Evolutionary conservation across 129 eudicot species (phyloP).

Genomic region (Centaurea solstitialis): DNA sequence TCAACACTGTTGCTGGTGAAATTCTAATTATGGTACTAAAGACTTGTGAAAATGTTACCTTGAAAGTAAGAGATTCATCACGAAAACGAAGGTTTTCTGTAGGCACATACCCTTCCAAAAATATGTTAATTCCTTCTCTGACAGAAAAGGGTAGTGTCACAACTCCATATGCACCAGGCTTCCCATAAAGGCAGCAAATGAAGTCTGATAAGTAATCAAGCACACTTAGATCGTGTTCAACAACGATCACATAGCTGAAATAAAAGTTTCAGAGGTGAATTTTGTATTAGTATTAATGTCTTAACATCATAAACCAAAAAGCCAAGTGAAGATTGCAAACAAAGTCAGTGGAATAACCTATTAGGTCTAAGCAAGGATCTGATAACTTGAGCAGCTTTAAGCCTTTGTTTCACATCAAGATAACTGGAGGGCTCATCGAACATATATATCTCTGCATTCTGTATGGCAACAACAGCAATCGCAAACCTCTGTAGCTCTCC

Average conservation of each 20-base stretch:
- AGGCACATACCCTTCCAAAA: slow-evolving; percentile 86
- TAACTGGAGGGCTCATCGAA: slow-evolving; percentile 95
- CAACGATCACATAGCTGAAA: slow-evolving; percentile 90
- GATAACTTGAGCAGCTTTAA: slow-evolving; percentile 91
- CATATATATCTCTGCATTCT: slow-evolving; percentile 80
- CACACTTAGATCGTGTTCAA: slow-evolving; percentile 90
- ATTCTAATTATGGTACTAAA: neutral
- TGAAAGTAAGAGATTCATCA: slow-evolving; percentile 85
- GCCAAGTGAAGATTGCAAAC: neutral
- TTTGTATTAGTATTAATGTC: slow-evolving; percentile 3
- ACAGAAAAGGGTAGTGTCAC: slow-evolving; percentile 93
- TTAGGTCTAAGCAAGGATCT: slow-evolving; percentile 80
- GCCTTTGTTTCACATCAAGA: slow-evolving; percentile 94
- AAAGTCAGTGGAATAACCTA: slow-evolving; percentile 40
- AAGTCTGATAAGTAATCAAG: slow-evolving; percentile 89
- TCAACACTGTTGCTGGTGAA: neutral
- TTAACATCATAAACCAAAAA: neutral
- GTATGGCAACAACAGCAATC: slow-evolving; percentile 89
- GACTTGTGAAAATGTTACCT: slow-evolving; percentile 40
- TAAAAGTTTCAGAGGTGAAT: neutral
- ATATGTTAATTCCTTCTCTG: slow-evolving; percentile 91
- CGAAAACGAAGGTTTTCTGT: slow-evolving; percentile 83
- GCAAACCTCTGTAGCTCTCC: slow-evolving; percentile 99
- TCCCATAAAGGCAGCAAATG: slow-evolving; percentile 93
- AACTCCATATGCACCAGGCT: slow-evolving; percentile 94